Evolutionary conservation across 108 stramenopile genomes (phyloP).

Genomic region (Phaeodactylum tricornutum): DNA sequence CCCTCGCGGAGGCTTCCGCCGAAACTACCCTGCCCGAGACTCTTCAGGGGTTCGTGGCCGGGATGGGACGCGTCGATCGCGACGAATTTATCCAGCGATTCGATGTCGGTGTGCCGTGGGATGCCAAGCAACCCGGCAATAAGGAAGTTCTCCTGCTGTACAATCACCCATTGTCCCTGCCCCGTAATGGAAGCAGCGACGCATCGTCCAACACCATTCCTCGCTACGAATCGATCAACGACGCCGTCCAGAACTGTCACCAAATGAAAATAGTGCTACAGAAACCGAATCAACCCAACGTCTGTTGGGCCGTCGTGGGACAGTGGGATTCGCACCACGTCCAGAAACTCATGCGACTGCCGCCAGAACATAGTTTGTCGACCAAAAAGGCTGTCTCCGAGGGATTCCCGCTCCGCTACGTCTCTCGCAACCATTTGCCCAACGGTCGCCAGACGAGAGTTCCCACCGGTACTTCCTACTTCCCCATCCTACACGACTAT

Average conservation of each 20-base stretch:
- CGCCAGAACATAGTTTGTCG: not conserved
- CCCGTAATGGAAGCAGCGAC: not conserved
- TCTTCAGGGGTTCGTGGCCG: too few species aligned
- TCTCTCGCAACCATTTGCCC: constrained; percentile 26
- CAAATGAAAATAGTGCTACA: constrained; percentile 46
- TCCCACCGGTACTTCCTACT: constrained; percentile 26
- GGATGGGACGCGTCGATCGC: constrained; percentile 28
- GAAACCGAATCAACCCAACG: constrained; percentile 14
- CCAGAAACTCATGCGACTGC: constrained; percentile 45
- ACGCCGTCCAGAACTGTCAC: constrained; percentile 57
- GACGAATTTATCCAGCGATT: constrained; percentile 39
- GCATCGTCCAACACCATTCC: constrained; percentile 7
- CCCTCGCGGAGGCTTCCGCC: too few species aligned
- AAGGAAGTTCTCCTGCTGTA: constrained; percentile 10
- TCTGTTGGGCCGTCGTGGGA: constrained; percentile 44
- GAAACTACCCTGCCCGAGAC: too few species aligned
- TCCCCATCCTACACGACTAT: constrained; percentile 32
- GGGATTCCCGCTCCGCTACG: constrained; percentile 22
- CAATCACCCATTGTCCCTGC: not conserved
- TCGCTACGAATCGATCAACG: not conserved
- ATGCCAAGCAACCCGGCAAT: constrained; percentile 11
- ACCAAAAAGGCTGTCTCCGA: constrained; percentile 9
- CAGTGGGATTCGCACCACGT: constrained; percentile 53
- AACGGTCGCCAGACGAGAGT: constrained; percentile 23
- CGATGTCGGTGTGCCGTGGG: constrained; percentile 51